These are phyloP conservation scores for Cyberlindnera amylophila DNA, from an alignment of 805 yeast genomes.

Conservation along the genomic window DNA sequence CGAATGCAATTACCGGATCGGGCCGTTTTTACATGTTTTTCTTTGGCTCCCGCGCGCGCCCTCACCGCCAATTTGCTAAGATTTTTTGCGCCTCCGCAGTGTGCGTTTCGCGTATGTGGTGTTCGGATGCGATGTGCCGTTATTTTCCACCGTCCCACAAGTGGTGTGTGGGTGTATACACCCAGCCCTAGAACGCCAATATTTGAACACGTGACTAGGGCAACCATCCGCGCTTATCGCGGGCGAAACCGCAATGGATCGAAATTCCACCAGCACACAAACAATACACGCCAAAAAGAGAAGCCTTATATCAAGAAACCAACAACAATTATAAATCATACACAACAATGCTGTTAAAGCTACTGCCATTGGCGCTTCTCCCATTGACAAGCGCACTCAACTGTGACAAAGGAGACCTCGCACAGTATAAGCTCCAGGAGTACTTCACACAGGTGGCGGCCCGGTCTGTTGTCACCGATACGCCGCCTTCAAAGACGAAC, in stretches of 20 bases:
- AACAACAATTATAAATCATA: too few species aligned
- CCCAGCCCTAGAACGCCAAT: neutral
- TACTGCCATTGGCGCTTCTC: neutral
- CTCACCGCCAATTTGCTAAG: too few species aligned
- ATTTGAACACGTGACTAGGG: constrained; percentile 1
- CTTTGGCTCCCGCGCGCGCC: neutral
- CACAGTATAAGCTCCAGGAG: constrained; percentile 20
- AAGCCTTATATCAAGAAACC: too few species aligned
- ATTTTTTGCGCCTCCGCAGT: too few species aligned
- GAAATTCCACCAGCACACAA: neutral
- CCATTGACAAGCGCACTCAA: constrained; percentile 7
- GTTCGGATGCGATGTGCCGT: constrained; percentile 7
- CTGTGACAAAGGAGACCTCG: constrained; percentile 21
- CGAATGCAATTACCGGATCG: constrained; percentile 5
- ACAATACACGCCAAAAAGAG: neutral
- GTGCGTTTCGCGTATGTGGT: constrained; percentile 1
- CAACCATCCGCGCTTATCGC: constrained; percentile 8
- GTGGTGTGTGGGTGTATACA: constrained; percentile 13
- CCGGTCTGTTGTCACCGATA: constrained; percentile 39
- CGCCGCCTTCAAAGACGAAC: constrained; percentile 76
- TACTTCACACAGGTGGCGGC: constrained; percentile 46
- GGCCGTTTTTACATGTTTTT: constrained; percentile 6
- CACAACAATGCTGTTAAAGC: too few species aligned
- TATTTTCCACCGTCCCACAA: constrained; percentile 9
- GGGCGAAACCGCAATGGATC: neutral